A percentile compares a stretch with the other conserved stretches of the same genome.
phyloP scores from a whole-genome alignment of 2,329 filamentous ascomycete genomes.

The Pseudogymnoascus verrucosus region DNA sequence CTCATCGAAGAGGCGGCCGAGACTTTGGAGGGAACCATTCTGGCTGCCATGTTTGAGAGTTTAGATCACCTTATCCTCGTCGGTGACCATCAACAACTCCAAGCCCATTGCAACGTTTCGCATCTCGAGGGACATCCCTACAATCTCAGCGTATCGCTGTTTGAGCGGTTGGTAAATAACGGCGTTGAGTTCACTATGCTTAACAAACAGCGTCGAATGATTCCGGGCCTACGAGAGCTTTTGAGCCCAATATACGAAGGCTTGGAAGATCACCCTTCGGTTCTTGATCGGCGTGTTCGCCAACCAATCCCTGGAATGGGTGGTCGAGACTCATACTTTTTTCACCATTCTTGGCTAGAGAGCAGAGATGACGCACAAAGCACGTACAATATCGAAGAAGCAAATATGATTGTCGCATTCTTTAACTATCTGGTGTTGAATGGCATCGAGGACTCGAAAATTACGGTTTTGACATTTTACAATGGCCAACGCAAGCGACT shows the following conservation, averaged over 20 bases:
- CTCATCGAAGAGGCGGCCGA: slow-evolving; percentile 67
- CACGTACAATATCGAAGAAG: slow-evolving; percentile 62
- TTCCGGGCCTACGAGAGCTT: slow-evolving; percentile 56
- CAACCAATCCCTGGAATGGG: slow-evolving; percentile 56
- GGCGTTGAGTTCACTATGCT: slow-evolving; percentile 45
- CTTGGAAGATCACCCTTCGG: slow-evolving; percentile 49
- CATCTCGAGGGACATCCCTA: slow-evolving; percentile 49
- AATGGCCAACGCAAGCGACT: slow-evolving; percentile 70
- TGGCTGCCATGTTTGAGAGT: slow-evolving; percentile 51
- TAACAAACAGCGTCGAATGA: slow-evolving; percentile 57
- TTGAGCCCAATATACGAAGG: slow-evolving; percentile 50
- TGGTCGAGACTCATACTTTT: slow-evolving; percentile 50
- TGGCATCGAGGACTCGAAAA: slow-evolving; percentile 48
- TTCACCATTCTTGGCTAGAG: slow-evolving; percentile 59
- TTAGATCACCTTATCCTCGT: slow-evolving; percentile 59
- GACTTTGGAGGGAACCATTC: slow-evolving; percentile 44
- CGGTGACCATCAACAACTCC: slow-evolving; percentile 62
- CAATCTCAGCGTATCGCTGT: slow-evolving; percentile 56
- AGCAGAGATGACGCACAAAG: slow-evolving; percentile 54
- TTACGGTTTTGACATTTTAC: slow-evolving; percentile 83
- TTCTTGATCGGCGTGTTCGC: slow-evolving; percentile 43
- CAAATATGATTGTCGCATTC: slow-evolving; percentile 66
- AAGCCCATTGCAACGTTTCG: slow-evolving; percentile 49
- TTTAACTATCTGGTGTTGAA: slow-evolving; percentile 65
- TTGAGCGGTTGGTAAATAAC: slow-evolving; percentile 59